phyloP scores from a whole-genome alignment of 1,284 basidiomycete species.

The Bondarzewia mesenterica region DNA sequence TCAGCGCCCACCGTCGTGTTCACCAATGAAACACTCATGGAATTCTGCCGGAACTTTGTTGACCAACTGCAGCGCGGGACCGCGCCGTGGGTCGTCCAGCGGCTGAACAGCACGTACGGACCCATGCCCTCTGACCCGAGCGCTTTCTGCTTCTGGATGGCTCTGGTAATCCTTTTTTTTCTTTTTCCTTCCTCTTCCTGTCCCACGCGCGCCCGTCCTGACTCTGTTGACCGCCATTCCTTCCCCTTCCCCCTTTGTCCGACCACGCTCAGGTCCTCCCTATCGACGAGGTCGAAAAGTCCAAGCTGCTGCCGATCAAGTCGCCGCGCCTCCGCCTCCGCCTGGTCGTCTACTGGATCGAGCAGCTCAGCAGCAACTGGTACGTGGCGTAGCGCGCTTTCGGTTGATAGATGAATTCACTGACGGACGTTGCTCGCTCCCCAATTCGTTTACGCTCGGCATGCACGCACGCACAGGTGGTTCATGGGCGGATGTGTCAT shows the following conservation, averaged over 20 bases:
- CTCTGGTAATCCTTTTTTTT: slow-evolving; percentile 57
- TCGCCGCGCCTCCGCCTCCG: slow-evolving; percentile 72
- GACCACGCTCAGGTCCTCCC: slow-evolving; percentile 58
- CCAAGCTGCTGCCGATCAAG: slow-evolving; percentile 86
- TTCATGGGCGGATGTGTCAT: slow-evolving; percentile 13
- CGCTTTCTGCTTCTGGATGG: slow-evolving; percentile 87
- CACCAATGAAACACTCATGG: slow-evolving; percentile 65
- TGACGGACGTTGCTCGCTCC: not conserved
- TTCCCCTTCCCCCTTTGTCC: not conserved
- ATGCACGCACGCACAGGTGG: slow-evolving; percentile 5
- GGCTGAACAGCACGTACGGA: slow-evolving; percentile 72
- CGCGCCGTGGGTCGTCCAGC: slow-evolving; percentile 87
- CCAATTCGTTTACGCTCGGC: not conserved
- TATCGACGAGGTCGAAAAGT: slow-evolving; percentile 93
- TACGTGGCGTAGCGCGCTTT: slow-evolving; percentile 26
- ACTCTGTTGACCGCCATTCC: not conserved
- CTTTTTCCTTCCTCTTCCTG: no score
- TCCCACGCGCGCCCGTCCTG: no score
- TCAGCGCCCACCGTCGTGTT: slow-evolving; percentile 7
- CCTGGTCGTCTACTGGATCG: slow-evolving; percentile 91
- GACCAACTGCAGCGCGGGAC: slow-evolving; percentile 73
- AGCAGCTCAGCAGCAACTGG: slow-evolving; percentile 66
- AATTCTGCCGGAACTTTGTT: slow-evolving; percentile 73
- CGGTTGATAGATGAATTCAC: not conserved
- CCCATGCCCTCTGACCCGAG: slow-evolving; percentile 59